Evolutionary conservation across 163 green algal species (phyloP).

Genomic region (Scenedesmus sp.): DNA sequence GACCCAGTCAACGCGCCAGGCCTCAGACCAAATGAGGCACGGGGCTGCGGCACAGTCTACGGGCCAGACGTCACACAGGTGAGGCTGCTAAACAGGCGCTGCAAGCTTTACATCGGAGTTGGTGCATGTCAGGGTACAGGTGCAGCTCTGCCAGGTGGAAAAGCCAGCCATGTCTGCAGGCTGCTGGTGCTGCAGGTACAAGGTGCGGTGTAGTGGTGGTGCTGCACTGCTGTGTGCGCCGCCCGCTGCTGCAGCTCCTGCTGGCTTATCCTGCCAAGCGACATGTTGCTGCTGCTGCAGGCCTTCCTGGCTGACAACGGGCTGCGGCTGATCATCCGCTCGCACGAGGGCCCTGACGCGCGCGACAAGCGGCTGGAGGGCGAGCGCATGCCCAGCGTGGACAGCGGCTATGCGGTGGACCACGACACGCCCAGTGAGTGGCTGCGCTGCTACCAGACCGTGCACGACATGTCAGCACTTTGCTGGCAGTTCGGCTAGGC

Average conservation of each 20-base stretch:
- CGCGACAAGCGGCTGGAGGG: slow-evolving; percentile 60
- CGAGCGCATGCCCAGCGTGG: slow-evolving; percentile 58
- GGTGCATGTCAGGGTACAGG: not conserved
- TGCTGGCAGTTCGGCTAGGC: too few relatives aligned
- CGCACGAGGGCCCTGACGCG: slow-evolving; percentile 97
- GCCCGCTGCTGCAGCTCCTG: not conserved
- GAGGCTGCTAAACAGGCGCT: not conserved
- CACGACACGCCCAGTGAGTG: slow-evolving; percentile 77
- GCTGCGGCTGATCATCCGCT: slow-evolving; percentile 92
- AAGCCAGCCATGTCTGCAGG: too few relatives aligned
- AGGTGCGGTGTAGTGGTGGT: too few relatives aligned
- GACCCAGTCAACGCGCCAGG: slow-evolving; percentile 85
- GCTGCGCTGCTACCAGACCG: too few relatives aligned
- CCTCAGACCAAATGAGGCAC: slow-evolving; percentile 81
- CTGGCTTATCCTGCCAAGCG: not conserved
- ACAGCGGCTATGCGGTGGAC: slow-evolving; percentile 88
- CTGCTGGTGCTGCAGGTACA: too few relatives aligned
- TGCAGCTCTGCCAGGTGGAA: not conserved
- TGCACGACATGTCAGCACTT: not conserved
- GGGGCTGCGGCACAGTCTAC: slow-evolving; percentile 94
- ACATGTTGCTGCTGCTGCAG: slow-evolving; percentile 56
- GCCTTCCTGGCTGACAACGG: slow-evolving; percentile 85
- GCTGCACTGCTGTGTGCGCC: not conserved
- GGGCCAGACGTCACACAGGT: slow-evolving; percentile 93
- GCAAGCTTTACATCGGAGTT: too few relatives aligned